These are phyloP conservation scores for Amanita subjunquillea DNA, from an alignment of 768 basidiomycete species.

Conservation along the genomic window DNA sequence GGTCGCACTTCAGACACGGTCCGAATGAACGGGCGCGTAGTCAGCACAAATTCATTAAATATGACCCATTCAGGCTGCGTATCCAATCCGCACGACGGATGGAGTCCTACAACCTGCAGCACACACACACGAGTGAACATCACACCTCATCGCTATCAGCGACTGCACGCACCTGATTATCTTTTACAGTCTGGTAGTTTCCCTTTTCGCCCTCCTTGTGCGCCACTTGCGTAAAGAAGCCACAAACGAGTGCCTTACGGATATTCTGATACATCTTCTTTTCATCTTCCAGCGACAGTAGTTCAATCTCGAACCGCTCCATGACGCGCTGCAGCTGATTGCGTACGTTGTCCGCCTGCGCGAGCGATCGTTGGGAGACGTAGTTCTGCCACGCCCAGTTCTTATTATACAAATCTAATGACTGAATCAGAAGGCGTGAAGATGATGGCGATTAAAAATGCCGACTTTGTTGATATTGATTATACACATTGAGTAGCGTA, in stretches of 20 bases:
- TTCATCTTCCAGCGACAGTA: slow-evolving; percentile 60
- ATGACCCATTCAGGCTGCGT: slow-evolving; percentile 86
- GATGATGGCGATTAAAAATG: background rate
- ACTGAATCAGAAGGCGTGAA: background rate
- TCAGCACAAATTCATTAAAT: slow-evolving; percentile 93
- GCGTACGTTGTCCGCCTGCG: slow-evolving; percentile 92
- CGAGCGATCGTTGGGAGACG: slow-evolving; percentile 39
- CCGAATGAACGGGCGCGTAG: slow-evolving; percentile 80
- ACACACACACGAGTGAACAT: slow-evolving; percentile 33
- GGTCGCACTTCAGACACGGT: slow-evolving; percentile 80
- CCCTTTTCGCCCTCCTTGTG: slow-evolving; percentile 91
- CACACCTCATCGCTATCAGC: slow-evolving; percentile 19
- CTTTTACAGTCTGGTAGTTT: slow-evolving; percentile 85
- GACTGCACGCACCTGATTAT: slow-evolving; percentile 81
- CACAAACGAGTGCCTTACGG: slow-evolving; percentile 76
- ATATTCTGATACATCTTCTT: slow-evolving; percentile 66
- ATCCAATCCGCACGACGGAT: slow-evolving; percentile 84
- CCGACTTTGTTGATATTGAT: slow-evolving; percentile 79
- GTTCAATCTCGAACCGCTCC: slow-evolving; percentile 80
- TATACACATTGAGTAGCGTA: slow-evolving; percentile 91
- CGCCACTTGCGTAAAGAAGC: slow-evolving; percentile 98
- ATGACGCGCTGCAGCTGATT: slow-evolving; percentile 81
- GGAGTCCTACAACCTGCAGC: slow-evolving; percentile 56
- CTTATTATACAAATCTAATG: slow-evolving; percentile 59
- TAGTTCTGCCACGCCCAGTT: slow-evolving; percentile 92